A percentile compares a stretch with the other conserved stretches of the same genome.
phyloP scores from a whole-genome alignment of 1,284 basidiomycete species.

The Leccinum angustisporum region DNA sequence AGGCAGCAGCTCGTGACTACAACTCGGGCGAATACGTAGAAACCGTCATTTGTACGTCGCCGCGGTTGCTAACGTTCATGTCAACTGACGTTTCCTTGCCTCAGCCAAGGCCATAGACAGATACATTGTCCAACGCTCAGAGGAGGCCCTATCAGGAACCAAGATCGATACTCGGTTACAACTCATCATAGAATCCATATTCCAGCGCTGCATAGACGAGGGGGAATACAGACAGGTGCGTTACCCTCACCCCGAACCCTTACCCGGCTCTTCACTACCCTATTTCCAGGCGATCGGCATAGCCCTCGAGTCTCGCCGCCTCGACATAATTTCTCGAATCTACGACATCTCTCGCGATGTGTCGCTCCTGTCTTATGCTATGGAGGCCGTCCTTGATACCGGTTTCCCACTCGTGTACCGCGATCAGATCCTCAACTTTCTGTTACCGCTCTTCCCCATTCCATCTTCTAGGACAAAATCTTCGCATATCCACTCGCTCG shows the following conservation, averaged over 20 bases:
- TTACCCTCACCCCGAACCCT: conserved; percentile 8
- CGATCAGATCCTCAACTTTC: conserved; percentile 80
- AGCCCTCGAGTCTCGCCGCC: conserved; percentile 83
- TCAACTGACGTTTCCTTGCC: conserved; percentile 9
- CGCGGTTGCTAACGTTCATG: background rate
- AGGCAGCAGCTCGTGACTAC: conserved; percentile 61
- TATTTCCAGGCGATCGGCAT: conserved; percentile 81
- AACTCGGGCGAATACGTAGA: conserved; percentile 87
- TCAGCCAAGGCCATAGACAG: conserved; percentile 92
- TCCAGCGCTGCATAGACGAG: conserved; percentile 79
- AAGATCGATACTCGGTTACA: conserved; percentile 79
- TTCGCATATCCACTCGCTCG: conserved; percentile 72
- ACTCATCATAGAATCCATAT: conserved; percentile 85
- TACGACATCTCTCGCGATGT: conserved; percentile 74
- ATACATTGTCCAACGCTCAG: conserved; percentile 68
- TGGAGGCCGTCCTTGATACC: conserved; percentile 86
- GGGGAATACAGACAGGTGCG: conserved; percentile 86
- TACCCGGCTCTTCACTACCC: conserved; percentile 10
- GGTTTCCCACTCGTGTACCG: conserved; percentile 81
- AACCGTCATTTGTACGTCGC: conserved; percentile 83
- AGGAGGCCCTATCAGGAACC: conserved; percentile 46
- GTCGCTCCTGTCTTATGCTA: conserved; percentile 81
- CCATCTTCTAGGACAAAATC: conserved; percentile 70
- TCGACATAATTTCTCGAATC: conserved; percentile 81
- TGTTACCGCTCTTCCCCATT: conserved; percentile 79